Evolutionary conservation across 2,329 filamentous ascomycete species (phyloP).

Genomic region (Pestalotiopsis sp.): DNA sequence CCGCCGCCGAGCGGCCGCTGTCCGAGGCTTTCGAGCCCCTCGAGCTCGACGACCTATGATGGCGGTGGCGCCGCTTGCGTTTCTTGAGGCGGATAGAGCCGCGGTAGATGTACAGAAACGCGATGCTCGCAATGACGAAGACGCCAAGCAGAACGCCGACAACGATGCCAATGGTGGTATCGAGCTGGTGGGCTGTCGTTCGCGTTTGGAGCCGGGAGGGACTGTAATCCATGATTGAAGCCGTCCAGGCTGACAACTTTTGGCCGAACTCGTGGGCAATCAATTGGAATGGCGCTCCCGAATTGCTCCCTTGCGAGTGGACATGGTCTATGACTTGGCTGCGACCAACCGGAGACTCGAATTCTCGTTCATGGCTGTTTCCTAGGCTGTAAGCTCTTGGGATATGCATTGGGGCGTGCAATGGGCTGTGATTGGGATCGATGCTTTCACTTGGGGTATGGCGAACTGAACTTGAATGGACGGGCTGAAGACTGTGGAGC

Average conservation of each 20-base stretch:
- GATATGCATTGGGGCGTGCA: slow-evolving; percentile 8
- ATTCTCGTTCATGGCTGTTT: not conserved
- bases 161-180: slow-evolving; percentile 27
- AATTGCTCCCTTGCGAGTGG: not conserved
- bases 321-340: not conserved
- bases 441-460: slow-evolving; percentile 1
- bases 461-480: not conserved
- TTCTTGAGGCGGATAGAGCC: slow-evolving; percentile 22
- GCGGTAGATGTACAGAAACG: slow-evolving; percentile 26
- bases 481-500: slow-evolving; percentile 5
- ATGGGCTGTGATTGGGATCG: not conserved
- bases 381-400: not conserved
- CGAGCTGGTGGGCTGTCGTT: slow-evolving; percentile 17
- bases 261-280: not conserved
- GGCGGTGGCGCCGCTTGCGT: slow-evolving; percentile 14
- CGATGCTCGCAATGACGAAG: slow-evolving; percentile 21
- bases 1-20: slow-evolving; percentile 1
- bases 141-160: slow-evolving; percentile 27
- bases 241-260: not conserved
- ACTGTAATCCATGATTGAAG: not conserved
- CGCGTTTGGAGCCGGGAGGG: slow-evolving; percentile 18
- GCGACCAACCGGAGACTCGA: not conserved
- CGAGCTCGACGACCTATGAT: slow-evolving; percentile 5
- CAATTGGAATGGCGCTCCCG: not conserved
- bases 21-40: slow-evolving; percentile 11